phyloP scores from a whole-genome alignment of 495 filamentous ascomycete genomes.

The Neurospora sp. region DNA sequence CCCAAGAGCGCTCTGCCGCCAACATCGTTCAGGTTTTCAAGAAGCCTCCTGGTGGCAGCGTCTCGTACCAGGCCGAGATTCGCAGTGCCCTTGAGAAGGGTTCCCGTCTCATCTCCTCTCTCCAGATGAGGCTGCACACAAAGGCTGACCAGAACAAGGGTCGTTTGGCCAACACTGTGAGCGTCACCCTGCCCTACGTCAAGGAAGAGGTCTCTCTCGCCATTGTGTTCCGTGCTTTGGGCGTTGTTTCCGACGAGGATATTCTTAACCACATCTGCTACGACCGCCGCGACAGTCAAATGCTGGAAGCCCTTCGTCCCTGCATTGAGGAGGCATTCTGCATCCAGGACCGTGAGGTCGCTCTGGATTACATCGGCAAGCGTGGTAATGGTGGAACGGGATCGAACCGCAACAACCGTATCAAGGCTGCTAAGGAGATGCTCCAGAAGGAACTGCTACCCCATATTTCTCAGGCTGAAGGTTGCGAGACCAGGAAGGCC shows the following conservation, averaged over 20 bases:
- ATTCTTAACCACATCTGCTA: constrained; percentile 97
- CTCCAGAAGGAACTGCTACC: constrained; percentile 95
- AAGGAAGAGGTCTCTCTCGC: constrained; percentile 87
- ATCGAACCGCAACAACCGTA: constrained; percentile 73
- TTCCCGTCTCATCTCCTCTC: constrained; percentile 79
- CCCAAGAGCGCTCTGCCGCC: constrained; percentile 91
- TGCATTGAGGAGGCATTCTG: constrained; percentile 94
- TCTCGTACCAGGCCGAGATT: constrained; percentile 89
- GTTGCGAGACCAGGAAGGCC: constrained; percentile 93
- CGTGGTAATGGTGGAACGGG: constrained; percentile 56
- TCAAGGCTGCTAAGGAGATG: constrained; percentile 82
- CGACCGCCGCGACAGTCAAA: constrained; percentile 85
- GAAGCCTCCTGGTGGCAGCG: constrained; percentile 78
- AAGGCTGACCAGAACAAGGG: constrained; percentile 72
- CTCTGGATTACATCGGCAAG: constrained; percentile 91
- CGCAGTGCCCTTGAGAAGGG: constrained; percentile 94
- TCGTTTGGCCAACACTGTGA: constrained; percentile 74
- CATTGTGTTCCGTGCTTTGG: constrained; percentile 89
- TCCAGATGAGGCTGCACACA: constrained; percentile 76
- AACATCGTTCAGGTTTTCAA: constrained; percentile 99
- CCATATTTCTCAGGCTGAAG: constrained; percentile 90
- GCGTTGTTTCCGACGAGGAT: constrained; percentile 94
- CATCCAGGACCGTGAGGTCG: constrained; percentile 93
- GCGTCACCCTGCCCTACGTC: constrained; percentile 83
- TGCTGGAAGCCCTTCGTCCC: constrained; percentile 94